phyloP scores from a whole-genome alignment of 1,284 basidiomycete genomes.

The Tausonia pullulans region DNA sequence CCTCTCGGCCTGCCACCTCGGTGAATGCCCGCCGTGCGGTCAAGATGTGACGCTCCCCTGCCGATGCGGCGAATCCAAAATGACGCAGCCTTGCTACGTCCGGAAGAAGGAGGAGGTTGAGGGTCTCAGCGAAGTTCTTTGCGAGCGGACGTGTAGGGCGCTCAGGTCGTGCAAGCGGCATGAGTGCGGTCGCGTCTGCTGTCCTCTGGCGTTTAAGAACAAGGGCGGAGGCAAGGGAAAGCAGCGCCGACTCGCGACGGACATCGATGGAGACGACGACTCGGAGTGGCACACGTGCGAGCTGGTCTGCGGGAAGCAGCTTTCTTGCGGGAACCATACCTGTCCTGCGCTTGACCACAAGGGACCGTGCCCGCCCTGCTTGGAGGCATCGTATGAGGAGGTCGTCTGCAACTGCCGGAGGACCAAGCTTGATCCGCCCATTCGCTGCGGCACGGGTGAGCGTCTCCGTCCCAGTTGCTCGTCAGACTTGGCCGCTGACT shows the following conservation, averaged over 20 bases:
- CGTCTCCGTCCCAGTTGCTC: too few relatives aligned
- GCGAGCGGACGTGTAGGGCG: constrained; percentile 61
- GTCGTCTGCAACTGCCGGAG: constrained; percentile 69
- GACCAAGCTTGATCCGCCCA: constrained; percentile 56
- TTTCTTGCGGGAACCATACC: constrained; percentile 63
- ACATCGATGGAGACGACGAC: constrained; percentile 19
- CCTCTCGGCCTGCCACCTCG: constrained; percentile 41
- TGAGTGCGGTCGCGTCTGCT: constrained; percentile 69
- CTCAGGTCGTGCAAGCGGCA: constrained; percentile 66
- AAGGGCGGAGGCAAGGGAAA: constrained; percentile 53
- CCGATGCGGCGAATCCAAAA: constrained; percentile 58
- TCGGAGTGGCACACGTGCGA: constrained; percentile 34
- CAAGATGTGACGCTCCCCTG: constrained; percentile 59
- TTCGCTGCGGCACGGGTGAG: constrained; percentile 44
- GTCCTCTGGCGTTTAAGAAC: constrained; percentile 60
- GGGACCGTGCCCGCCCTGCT: constrained; percentile 65
- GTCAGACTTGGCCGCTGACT: too few relatives aligned
- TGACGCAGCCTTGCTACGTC: constrained; percentile 41
- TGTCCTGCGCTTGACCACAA: constrained; percentile 67
- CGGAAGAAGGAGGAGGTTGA: constrained; percentile 27
- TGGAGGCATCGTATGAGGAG: constrained; percentile 81
- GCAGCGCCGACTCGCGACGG: constrained; percentile 25
- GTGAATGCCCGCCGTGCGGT: constrained; percentile 58
- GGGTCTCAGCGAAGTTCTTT: constrained; percentile 50
- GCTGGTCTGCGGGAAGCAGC: constrained; percentile 48